Conservation (phyloP, 352 stramenopile genomes). For the Pythium folliculosum region DNA sequence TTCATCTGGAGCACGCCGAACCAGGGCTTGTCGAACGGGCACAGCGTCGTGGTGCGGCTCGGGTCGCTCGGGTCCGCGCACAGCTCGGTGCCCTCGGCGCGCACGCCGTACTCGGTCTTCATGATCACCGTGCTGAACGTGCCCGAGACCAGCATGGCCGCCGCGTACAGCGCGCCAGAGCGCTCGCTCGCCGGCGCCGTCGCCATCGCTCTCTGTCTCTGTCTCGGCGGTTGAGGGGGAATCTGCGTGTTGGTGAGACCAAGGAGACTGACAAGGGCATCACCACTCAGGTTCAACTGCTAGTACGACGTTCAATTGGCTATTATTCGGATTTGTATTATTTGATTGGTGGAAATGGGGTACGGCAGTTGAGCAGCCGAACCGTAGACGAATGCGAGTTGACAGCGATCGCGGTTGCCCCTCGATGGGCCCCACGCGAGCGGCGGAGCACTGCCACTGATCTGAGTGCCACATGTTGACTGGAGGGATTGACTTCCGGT, state of each 20-base stretch:
- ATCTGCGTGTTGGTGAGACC: too few species aligned
- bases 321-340: not conserved
- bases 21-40: conserved; percentile 85
- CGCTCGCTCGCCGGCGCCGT: conserved; percentile 18
- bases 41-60: conserved; percentile 47
- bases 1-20: conserved; percentile 89
- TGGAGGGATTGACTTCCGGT: too few species aligned
- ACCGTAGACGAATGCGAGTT: conserved; percentile 20
- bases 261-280: conserved; percentile 2
- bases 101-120: conserved; percentile 82
- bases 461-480: too few species aligned
- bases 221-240: too few species aligned
- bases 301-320: not conserved
- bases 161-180: conserved; percentile 54
- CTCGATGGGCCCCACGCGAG: too few species aligned
- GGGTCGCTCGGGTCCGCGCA: conserved; percentile 47
- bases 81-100: conserved; percentile 45
- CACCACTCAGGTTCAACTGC: conserved; percentile 21
- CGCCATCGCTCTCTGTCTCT: not conserved
- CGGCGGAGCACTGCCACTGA: not conserved
- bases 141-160: conserved; percentile 75
- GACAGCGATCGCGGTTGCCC: not conserved
- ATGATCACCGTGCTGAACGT: conserved; percentile 87
- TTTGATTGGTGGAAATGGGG: conserved; percentile 16
- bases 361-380: not conserved